Conservation (phyloP, 352 stramenopile genomes). For the Globisporangium nagaii region DNA sequence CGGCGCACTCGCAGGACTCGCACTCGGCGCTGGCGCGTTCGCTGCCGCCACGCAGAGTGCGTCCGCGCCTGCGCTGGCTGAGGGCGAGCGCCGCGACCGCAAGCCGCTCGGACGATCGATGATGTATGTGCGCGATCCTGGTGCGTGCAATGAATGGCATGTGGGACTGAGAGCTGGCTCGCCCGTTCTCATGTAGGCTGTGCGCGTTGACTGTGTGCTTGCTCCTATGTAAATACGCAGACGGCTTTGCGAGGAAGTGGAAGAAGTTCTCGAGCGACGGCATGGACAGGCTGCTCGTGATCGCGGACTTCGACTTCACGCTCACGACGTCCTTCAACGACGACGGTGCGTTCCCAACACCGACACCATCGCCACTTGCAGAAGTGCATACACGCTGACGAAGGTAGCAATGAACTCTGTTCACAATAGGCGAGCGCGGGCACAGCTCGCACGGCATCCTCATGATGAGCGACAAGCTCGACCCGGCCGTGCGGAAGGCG, state of each 20-base stretch:
- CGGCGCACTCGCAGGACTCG: neutral
- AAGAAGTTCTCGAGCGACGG: slow-evolving; percentile 63
- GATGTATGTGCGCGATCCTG: slow-evolving; percentile 36
- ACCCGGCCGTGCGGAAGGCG: slow-evolving; percentile 17
- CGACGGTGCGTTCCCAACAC: slow-evolving; percentile 4
- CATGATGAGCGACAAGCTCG: slow-evolving; percentile 12
- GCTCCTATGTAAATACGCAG: slow-evolving; percentile 10
- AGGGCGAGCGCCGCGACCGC: slow-evolving; percentile 2
- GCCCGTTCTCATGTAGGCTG: too few species aligned
- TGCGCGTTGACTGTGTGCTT: neutral
- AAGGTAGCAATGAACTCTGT: too few species aligned
- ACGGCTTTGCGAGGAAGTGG: slow-evolving; percentile 66
- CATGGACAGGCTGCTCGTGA: slow-evolving; percentile 56
- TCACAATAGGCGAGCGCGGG: neutral
- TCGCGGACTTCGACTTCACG: slow-evolving; percentile 75
- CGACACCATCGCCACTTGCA: neutral
- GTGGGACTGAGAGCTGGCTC: too few species aligned
- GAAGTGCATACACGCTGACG: too few species aligned
- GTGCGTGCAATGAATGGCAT: slow-evolving; percentile 10
- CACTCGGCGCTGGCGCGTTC: neutral
- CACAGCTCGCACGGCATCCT: slow-evolving; percentile 23
- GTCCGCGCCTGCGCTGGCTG: neutral
- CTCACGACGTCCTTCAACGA: slow-evolving; percentile 46
- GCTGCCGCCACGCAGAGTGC: neutral
- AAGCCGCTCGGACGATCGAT: slow-evolving; percentile 12